Evolutionary conservation across 1,139 yeast genomes (phyloP), one percentile per base, ranked within the genome.

Genomic region (Suhomyces coccinellae): DNA sequence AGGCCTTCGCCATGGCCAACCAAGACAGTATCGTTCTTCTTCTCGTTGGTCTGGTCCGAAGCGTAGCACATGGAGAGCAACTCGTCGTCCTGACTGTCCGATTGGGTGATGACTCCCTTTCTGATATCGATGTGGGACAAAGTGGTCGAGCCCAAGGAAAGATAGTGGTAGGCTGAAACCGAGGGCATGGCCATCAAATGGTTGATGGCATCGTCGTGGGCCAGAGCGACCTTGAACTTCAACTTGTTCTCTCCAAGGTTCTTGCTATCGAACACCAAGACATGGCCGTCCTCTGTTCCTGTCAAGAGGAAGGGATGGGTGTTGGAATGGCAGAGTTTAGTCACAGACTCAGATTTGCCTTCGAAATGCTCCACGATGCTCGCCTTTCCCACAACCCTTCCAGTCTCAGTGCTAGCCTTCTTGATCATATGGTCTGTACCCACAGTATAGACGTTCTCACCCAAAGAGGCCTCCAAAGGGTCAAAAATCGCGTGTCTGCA

Each of bases 1-100:
- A 89, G 79, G 2, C 98, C 98, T 61, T 87, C 95, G 3, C 96
- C 91, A 82, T 90, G 91, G 56, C 91, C 83, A 0, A 86, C 87
- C 16, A 84, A 72, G 3, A 83, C 82, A 3, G 79, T 72, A 36
- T 84, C 89, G 48, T 80, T 84, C 32, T 77, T 78, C 20, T 74
- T 71, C n/a, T 78, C 81, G 33, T 55, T 62, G 17, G 63, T 57
- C 42, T 53, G 57, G 51, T 84, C 87, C 1, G 71, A 60, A 0
- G 85, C 78, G 66, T 79, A 84, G 40, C 88, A 73, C 62, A 90
- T 86, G 40, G 93, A 76, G 41, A 91, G 66, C 28, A 93, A 70
- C 61, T 93, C 99, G 58, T 93, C 98, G 53, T 87, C 97, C 66
- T 93, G 99, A 58, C 90, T 93, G 53, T 90, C 98, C 30, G 86